These are phyloP conservation scores for Dissophora globulifera DNA, from an alignment of 192 early-diverging fungal genomes.

Conservation along the genomic window DNA sequence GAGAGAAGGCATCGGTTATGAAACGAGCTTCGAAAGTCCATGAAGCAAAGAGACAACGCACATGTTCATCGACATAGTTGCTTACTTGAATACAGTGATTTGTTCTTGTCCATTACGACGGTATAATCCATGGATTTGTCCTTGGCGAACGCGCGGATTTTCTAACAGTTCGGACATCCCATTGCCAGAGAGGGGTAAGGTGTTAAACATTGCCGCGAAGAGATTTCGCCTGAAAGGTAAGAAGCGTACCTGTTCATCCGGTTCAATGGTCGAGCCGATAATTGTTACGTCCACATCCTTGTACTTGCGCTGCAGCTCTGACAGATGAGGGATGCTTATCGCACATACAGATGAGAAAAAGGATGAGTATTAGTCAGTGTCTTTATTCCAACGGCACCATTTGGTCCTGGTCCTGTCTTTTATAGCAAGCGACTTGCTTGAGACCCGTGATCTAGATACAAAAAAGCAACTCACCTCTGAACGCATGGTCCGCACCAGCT, in stretches of 20 bases:
- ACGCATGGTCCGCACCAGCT: slow-evolving; percentile 51
- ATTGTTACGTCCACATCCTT: slow-evolving; percentile 57
- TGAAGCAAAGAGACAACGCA: no score
- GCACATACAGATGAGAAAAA: neutral
- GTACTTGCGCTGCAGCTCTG: slow-evolving; percentile 62
- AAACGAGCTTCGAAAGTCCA: no score
- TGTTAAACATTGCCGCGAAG: neutral
- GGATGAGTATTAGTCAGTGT: neutral
- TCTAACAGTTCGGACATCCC: slow-evolving; percentile 21
- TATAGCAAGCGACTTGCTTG: neutral
- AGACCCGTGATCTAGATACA: no score
- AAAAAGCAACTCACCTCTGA: slow-evolving; percentile 35
- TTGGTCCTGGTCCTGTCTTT: neutral
- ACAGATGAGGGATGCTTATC: slow-evolving; percentile 59
- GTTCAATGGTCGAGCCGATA: slow-evolving; percentile 63
- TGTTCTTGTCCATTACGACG: slow-evolving; percentile 61
- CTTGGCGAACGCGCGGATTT: slow-evolving; percentile 60
- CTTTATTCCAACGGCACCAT: no score
- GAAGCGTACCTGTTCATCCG: slow-evolving; percentile 52
- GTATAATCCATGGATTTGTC: slow-evolving; percentile 63
- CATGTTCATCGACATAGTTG: no score
- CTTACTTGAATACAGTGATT: slow-evolving; percentile 31
- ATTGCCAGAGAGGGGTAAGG: neutral
- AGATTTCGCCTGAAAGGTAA: neutral
- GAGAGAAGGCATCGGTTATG: neutral